Percentiles rank a stretch among this genome's conserved stretches.
phyloP scores from a whole-genome alignment of 2,329 filamentous ascomycete genomes.

The Diaporthe amygdali region DNA sequence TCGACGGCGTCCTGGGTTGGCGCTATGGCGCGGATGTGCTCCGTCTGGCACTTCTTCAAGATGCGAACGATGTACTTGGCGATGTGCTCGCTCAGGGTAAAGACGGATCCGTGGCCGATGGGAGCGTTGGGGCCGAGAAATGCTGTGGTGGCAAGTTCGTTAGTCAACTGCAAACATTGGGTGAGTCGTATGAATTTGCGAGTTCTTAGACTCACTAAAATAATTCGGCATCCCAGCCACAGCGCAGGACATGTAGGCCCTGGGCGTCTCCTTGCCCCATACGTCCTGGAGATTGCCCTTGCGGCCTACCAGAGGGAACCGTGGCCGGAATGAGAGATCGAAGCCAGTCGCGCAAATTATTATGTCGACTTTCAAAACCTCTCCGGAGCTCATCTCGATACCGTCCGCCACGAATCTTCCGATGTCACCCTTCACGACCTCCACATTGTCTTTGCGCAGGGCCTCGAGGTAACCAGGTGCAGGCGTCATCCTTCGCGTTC shows the following conservation, averaged over 20 bases:
- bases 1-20: slow-evolving; percentile 52
- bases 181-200: not conserved
- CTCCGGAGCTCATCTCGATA: slow-evolving; percentile 52
- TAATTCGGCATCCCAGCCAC: slow-evolving; percentile 59
- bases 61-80: slow-evolving; percentile 55
- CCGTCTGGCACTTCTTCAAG: slow-evolving; percentile 55
- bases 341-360: slow-evolving; percentile 66
- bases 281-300: slow-evolving; percentile 56
- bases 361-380: slow-evolving; percentile 56
- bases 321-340: slow-evolving; percentile 56
- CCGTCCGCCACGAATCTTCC: slow-evolving; percentile 52
- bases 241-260: slow-evolving; percentile 60
- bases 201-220: slow-evolving; percentile 48
- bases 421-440: slow-evolving; percentile 52
- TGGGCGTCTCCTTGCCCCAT: slow-evolving; percentile 49
- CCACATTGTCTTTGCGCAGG: slow-evolving; percentile 51
- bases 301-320: slow-evolving; percentile 55
- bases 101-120: slow-evolving; percentile 55
- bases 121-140: slow-evolving; percentile 59
- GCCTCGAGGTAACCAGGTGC: slow-evolving; percentile 55
- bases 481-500: slow-evolving; percentile 55
- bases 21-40: slow-evolving; percentile 51
- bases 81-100: slow-evolving; percentile 57
- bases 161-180: not conserved
- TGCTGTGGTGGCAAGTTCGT: slow-evolving; percentile 35